These are phyloP conservation scores for Ceratocystis eucalypticola DNA, from an alignment of 2,329 filamentous ascomycete species.

Conservation along the genomic window DNA sequence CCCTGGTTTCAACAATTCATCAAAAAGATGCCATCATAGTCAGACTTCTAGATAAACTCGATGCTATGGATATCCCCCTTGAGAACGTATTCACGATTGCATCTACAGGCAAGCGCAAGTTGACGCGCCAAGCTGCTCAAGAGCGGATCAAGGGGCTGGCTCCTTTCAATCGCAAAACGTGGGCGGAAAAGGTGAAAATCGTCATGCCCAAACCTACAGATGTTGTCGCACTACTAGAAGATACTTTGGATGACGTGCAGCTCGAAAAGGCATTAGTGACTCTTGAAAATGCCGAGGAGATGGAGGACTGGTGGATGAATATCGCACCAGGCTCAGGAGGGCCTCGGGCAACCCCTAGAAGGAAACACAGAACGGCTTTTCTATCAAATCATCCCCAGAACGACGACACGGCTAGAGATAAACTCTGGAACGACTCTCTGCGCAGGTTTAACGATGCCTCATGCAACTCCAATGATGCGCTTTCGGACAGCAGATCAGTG, in stretches of 20 bases:
- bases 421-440: background rate
- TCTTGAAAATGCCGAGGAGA: background rate
- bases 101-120: conserved; percentile 33
- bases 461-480: background rate
- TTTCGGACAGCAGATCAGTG: background rate
- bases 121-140: conserved; percentile 33
- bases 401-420: background rate
- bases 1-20: conserved; percentile 31
- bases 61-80: conserved; percentile 36
- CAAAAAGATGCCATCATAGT: conserved; percentile 41
- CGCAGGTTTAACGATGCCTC: background rate
- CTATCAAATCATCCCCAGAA: background rate
- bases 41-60: conserved; percentile 41
- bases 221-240: conserved; percentile 2
- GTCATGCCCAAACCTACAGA: background rate
- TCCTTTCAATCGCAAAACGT: conserved; percentile 27
- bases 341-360: background rate
- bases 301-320: conserved; percentile 15
- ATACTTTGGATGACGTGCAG: conserved; percentile 10
- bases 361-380: conserved; percentile 1
- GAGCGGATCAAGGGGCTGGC: conserved; percentile 40
- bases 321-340: conserved; percentile 8
- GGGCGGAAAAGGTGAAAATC: background rate
- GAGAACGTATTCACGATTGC: conserved; percentile 41
- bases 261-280: background rate